Evolutionary conservation across 129 eudicot genomes (phyloP), one percentile per base, ranked within the genome.

Genomic region (Tagetes erecta): DNA sequence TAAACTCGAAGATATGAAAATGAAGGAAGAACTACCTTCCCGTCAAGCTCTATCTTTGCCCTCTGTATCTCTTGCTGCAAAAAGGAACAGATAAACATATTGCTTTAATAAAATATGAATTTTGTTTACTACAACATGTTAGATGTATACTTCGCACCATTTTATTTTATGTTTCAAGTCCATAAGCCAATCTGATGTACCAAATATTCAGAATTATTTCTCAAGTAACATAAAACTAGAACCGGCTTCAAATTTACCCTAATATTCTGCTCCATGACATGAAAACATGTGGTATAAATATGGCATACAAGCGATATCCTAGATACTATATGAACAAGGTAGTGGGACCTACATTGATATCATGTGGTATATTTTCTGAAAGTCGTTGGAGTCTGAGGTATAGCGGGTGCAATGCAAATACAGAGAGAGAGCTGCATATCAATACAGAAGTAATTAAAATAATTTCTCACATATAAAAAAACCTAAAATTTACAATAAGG

Each of bases 341-440:
- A 45, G 12, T n/a, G 64, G 46, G 49, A 27, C 82, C 31, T 73
- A 94, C 99, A 87, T 84, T 87, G 72, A 91, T 80, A 71, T 88
- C 91, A 52, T 85, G 87, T 10, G 99, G 86, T 62, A 94, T 86
- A 57, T 79, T 82, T 52, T 83, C 80, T 30, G 99, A 86, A 79
- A 94, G 97, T 68, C 96, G 90, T 76, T 88, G 86, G 63, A 94
- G 94, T 80, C 97, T 71, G 75, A 94, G 89, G 85, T 94, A 94
- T 70, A 94, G 73, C 31, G 99, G 99, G 72, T 94, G 99, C 91
- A 94, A 73, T 46, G 99, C 99, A 82, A 87, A 88, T 69, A 94
- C 99, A 7, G 99, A 94, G 20, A 94, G 97, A 49, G 99, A 94
- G 83, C 99, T 94, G 91, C 88, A 86, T 71, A 39, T 40, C 58